These are phyloP conservation scores for Mycena rebaudengoi DNA, from an alignment of 768 basidiomycete genomes.

Conservation along the genomic window DNA sequence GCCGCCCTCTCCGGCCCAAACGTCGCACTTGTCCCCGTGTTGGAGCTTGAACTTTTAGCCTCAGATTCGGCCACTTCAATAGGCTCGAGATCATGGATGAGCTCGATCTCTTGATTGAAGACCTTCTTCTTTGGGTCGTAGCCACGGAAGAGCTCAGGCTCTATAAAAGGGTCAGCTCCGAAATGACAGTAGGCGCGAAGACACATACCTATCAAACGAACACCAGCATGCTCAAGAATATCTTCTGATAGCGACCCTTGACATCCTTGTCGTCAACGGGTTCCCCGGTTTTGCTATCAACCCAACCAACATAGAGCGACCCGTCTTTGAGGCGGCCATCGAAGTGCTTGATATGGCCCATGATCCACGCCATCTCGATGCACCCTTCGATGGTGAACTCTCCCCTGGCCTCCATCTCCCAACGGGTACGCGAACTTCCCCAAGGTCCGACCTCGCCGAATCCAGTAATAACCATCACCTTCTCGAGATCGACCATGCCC, in stretches of 20 bases:
- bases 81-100: conserved; percentile 95
- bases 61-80: conserved; percentile 93
- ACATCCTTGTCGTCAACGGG: conserved; percentile 99
- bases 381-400: conserved; percentile 97
- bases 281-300: conserved; percentile 91
- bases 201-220: conserved; percentile 88
- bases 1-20: conserved; percentile 91
- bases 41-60: conserved; percentile 95
- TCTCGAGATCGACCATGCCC: conserved; percentile 93
- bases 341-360: conserved; percentile 99
- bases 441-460: conserved; percentile 98
- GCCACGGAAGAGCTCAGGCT: conserved; percentile 97
- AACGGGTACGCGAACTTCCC: conserved; percentile 97
- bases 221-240: conserved; percentile 88
- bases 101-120: conserved; percentile 97
- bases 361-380: conserved; percentile 99
- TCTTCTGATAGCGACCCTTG: conserved; percentile 94
- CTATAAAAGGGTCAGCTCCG: conserved; percentile 57
- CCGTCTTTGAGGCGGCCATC: conserved; percentile 96
- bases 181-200: conserved; percentile 14
- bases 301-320: conserved; percentile 96
- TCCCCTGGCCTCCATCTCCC: conserved; percentile 99
- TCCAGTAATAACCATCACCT: conserved; percentile 95
- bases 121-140: conserved; percentile 98
- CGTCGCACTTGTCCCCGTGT: conserved; percentile 95